Base-by-base conservation (phyloP, 805 yeast genomes). In the Osmozyma mogii region DNA sequence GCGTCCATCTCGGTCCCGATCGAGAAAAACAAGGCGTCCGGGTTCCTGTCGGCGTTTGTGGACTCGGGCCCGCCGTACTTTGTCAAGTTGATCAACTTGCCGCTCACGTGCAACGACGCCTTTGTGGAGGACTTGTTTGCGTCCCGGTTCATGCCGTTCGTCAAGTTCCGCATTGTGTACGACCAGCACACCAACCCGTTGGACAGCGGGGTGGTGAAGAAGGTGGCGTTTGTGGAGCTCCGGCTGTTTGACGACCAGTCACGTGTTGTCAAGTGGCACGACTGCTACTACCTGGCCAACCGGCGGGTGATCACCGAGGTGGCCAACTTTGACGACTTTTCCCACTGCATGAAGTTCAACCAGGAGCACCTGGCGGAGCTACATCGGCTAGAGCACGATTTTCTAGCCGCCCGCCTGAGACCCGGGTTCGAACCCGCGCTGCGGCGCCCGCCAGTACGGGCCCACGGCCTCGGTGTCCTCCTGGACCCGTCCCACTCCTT, bases 191-290 rank as follows among this genome's bases (percentile, higher is more conserved):
- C 57, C 20, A 52, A 47, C 38, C 56, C 59, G 6, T 47, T 67
- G 36, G 58, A 58, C 14, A 49, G 58, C 8, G 55, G 50, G 31
- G 34, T 54, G 21, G 57, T 61, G 24, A 69, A 61, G 39, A 78
- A 75, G 45, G 75, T 80, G 16, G 75, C 84, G 2, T 76, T 80
- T 50, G 75, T 75, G 1, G 81, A 78, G 37, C 49, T 79, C 36
- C 47, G 51, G n/a, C 52, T 68, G 6, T 54, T 60, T n/a, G 57
- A 59, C 7, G 78, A 75, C 22, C 56, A 78, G 43, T 64, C 64
- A 25, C 75, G 72, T 40, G 80, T 71, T 17, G 49, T 76, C 31
- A 78, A 74, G 47, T 75, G 84, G 75, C 68, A 56, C 28, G 85
- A 78, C 44, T 52, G 79, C 19, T 66, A 58, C 42, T 61, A 74